These are phyloP conservation scores for Nemophila menziesii DNA, from an alignment of 257 asterid species.

Conservation along the genomic window DNA sequence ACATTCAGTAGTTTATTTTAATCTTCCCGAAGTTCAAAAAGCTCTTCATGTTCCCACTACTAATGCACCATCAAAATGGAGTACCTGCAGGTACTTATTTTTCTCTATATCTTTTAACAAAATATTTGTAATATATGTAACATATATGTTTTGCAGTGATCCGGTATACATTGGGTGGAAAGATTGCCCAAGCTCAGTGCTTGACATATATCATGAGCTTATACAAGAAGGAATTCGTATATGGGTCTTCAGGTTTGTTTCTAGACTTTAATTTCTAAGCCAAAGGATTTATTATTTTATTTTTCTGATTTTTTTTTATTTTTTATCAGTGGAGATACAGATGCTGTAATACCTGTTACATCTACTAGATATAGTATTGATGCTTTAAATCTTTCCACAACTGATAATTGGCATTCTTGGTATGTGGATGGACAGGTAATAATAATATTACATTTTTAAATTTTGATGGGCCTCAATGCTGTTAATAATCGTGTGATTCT, in stretches of 20 bases:
- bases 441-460: neutral
- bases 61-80: slow-evolving; percentile 48
- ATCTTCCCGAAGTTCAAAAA: slow-evolving; percentile 85
- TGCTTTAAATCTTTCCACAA: slow-evolving; percentile 56
- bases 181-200: slow-evolving; percentile 64
- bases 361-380: slow-evolving; percentile 80
- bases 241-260: slow-evolving; percentile 84
- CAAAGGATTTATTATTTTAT: too few relatives aligned
- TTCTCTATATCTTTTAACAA: neutral
- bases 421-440: slow-evolving; percentile 81
- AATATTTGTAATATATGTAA: neutral
- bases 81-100: slow-evolving; percentile 61
- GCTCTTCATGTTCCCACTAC: slow-evolving; percentile 63
- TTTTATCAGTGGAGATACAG: slow-evolving; percentile 69
- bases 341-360: slow-evolving; percentile 87
- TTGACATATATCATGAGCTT: slow-evolving; percentile 67
- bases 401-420: slow-evolving; percentile 80
- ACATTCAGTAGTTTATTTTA: slow-evolving; percentile 71
- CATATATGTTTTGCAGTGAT: slow-evolving; percentile 33
- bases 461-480: neutral
- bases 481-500: too few relatives aligned
- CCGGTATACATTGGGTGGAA: slow-evolving; percentile 46
- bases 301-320: neutral
- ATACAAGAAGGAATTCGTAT: slow-evolving; percentile 60
- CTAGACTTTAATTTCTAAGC: neutral